Evolutionary conservation across 1,284 basidiomycete species (phyloP), one percentile per base, ranked within the genome.

Genomic region (Ustilago trichophora): DNA sequence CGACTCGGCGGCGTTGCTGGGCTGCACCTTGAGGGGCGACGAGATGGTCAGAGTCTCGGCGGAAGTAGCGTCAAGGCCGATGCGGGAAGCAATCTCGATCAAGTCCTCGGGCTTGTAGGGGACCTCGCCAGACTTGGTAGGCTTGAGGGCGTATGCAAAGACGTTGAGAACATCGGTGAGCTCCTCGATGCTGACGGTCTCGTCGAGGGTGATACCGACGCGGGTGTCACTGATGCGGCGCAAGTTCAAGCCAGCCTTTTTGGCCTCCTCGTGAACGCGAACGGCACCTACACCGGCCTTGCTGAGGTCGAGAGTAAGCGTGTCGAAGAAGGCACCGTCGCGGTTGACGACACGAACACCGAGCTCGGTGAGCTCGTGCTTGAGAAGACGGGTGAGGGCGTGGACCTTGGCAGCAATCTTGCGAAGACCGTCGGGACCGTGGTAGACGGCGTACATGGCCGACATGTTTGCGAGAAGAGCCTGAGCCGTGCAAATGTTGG

Each of bases 141-240:
- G 81, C 71, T 71, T 80, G 72, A 66, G 74, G 25, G 75, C 80
- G 44, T 59, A 82, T 76, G 89, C 87, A 80, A 98, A 97, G 64
- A 92, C 87, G 77, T 92, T 92, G 81, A 92, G 85, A 47, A 98
- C 84, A 34, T 86, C 85, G 46, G 91, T 85, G 38, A 97, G 44
- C 72, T 83, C 82, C 59, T 82, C 78, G 47, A 82, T 66, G 21
- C 87, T 87, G 53, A 92, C 89, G 57, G 90, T 92, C 85, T 98
- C 96, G 82, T 98, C 96, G 33, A 98, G 85, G 4, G 93, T 93
- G 52, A 97, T 85, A 48, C 94, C 93, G 65, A 98, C 88, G 51
- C 86, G 88, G 40, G 86, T 85, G 50, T 87, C 87, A 80, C 94
- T 89, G 59, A 98, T 86, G 18, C 83, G 84, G 48, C 96, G 89